Base-by-base conservation (phyloP, 2,329 filamentous ascomycete species). In the Diaporthe caulivora region DNA sequence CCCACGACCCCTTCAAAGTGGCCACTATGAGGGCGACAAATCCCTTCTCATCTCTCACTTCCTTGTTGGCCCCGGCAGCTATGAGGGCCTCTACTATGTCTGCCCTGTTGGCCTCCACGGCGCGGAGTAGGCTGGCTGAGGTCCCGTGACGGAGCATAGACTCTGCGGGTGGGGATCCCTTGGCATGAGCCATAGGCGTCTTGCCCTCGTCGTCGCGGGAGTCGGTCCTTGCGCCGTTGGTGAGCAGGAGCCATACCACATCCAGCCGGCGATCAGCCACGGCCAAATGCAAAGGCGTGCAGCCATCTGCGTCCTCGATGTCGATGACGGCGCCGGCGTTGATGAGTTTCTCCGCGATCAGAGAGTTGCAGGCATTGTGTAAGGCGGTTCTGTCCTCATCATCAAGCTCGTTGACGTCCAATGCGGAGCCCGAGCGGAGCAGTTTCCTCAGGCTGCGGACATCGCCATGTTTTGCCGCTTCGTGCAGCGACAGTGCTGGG, bases 351-450 rank as follows among this genome's bases (percentile, higher is more conserved):
- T 64, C 60, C 24, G 60, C 60, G 60, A 64, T 49, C 11, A 64
- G 60, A 0, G 60, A 64, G 40, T 64, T 64, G 42, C 18, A 34
- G 13, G 60, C 60, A 31, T 64, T 49, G 40, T 64, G 60, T 1
- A 64, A 18, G 2, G 60, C 60, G 18, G 40, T 64, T 21, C 60
- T 64, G 2, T 64, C 60, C 60, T 64, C 60, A 11, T 49, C 60
- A 21, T 64, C 60, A 26, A 64, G 60, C 60, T 49, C 60, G 60
- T 64, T 47, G 60, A 64, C 26, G 4, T 64, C 60, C 18, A 49
- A 29, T 24, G 42, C 60, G 40, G 60, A 49, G 42, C 60, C 58
- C 0, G 42, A 44, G 24, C 60, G 60, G 60, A 64, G 42, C 60
- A 7, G 9, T 49, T 64, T 64, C 4, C 60, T 64, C 18, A 64